Evolutionary conservation across 2,329 filamentous ascomycete genomes (phyloP), one percentile per base, ranked within the genome.

Genomic region (Phialemonium atrogriseum): DNA sequence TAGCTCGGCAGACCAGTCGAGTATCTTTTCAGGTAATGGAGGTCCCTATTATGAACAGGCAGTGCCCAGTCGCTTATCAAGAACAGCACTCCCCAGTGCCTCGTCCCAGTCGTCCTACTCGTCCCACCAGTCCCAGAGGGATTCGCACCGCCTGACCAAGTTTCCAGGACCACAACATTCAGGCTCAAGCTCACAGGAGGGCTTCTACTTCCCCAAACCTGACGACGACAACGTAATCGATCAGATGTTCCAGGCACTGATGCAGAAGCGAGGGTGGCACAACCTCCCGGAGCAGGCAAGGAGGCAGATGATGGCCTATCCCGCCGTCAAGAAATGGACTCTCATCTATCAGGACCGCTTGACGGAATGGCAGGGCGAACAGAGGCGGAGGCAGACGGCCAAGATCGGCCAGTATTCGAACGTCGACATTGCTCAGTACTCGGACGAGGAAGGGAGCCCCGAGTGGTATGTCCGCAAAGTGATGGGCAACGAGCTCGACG

Each of bases 401-500:
- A 77, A 80, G 39, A 70, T 82, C 5, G 79, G 79, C 41, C 76
- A 84, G 42, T 83, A 79, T 44, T 73, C 80, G 35, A 74, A 73
- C 54, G 56, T 75, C 37, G 79, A 83, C 44, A 73, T 89, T 37
- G 72, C 86, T 24, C 75, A 78, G 24, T 78, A 84, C 45, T 85
- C 85, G 7, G 88, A 95, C 52, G 89, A 96, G 54, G 91, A 96
- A 57, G 89, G 88, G 26, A 93, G 85, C 30, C 91, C 91, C 4
- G 89, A 96, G 60, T 98, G 89, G 89, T 98, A 94, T 56, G 89
- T 98, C 32, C 83, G 86, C 53, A 89, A 85, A 55, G 84, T 96
- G 38, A 86, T 96, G 84, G 89, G 96, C 56, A 93, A 95, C 58
- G 84, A 77, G 40, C 85, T 96, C 44, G 86, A 88, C 33, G 74